Evolutionary conservation across 116 monocot species (phyloP).

Genomic region (Iris pallida): DNA sequence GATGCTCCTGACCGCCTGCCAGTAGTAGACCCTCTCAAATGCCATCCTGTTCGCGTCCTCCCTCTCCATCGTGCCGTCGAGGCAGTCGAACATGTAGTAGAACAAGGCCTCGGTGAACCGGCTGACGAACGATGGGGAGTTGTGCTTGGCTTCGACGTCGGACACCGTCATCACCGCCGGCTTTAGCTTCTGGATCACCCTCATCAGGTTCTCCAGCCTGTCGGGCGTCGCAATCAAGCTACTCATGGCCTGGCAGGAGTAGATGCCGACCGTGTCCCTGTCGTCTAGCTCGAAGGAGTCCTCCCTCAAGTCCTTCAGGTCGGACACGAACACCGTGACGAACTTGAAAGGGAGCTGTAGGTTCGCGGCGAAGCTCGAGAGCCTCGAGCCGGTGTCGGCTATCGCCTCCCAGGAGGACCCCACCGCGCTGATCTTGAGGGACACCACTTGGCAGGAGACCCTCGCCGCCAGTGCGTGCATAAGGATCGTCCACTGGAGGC

Average conservation of each 20-base stretch:
- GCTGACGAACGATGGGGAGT: slow-evolving; percentile 19
- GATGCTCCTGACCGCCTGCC: slow-evolving; percentile 17
- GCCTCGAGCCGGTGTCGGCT: slow-evolving; percentile 3
- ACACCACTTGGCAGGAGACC: not conserved
- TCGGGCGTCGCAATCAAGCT: slow-evolving; percentile 16
- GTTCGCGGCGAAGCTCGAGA: slow-evolving; percentile 20
- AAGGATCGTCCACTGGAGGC: slow-evolving; percentile 16
- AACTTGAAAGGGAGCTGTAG: slow-evolving; percentile 18
- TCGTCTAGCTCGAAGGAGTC: slow-evolving; percentile 17
- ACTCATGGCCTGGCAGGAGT: slow-evolving; percentile 1
- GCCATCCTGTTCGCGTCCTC: slow-evolving; percentile 8
- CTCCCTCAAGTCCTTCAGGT: slow-evolving; percentile 15
- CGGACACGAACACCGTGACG: slow-evolving; percentile 15
- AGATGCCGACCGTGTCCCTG: slow-evolving; percentile 2
- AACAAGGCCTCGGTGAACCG: slow-evolving; percentile 25
- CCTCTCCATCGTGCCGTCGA: slow-evolving; percentile 13
- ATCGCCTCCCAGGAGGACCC: slow-evolving; percentile 7
- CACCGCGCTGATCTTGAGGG: slow-evolving; percentile 17
- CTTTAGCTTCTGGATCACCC: slow-evolving; percentile 18
- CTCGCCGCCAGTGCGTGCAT: slow-evolving; percentile 25
- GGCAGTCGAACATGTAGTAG: slow-evolving; percentile 17
- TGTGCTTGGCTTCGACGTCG: slow-evolving; percentile 27
- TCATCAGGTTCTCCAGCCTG: slow-evolving; percentile 13
- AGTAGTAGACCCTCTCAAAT: slow-evolving; percentile 8
- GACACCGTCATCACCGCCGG: slow-evolving; percentile 10